Evolutionary conservation across 2,329 filamentous ascomycete genomes (phyloP).

Genomic region (Lasiodiplodia hormozganensis): DNA sequence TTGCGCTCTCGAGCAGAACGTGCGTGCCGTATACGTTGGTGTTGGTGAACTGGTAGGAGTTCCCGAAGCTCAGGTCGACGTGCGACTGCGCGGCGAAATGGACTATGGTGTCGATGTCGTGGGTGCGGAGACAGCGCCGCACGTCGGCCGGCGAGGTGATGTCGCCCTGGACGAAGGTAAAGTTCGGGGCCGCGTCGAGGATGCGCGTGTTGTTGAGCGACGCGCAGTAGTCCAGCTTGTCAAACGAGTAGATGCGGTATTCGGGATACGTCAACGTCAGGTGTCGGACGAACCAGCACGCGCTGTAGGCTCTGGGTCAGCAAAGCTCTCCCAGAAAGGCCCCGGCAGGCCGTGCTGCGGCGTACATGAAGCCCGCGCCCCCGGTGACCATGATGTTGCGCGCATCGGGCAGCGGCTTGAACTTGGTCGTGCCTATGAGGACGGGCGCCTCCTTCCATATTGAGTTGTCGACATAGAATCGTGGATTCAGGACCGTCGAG

Average conservation of each 20-base stretch:
- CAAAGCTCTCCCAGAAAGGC: conserved; percentile 10
- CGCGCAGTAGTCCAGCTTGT: conserved; percentile 84
- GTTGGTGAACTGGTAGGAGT: conserved; percentile 80
- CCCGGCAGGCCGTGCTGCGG: conserved; percentile 30
- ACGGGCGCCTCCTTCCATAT: conserved; percentile 76
- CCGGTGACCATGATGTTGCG: conserved; percentile 86
- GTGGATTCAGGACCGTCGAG: conserved; percentile 50
- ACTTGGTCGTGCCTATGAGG: conserved; percentile 72
- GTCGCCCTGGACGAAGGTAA: conserved; percentile 80
- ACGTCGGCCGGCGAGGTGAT: conserved; percentile 75
- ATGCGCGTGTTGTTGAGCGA: conserved; percentile 79
- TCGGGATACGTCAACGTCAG: conserved; percentile 74
- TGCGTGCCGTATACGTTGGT: conserved; percentile 88
- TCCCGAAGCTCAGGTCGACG: conserved; percentile 82
- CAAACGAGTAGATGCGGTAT: conserved; percentile 83
- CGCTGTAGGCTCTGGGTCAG: conserved; percentile 56
- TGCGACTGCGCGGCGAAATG: conserved; percentile 89
- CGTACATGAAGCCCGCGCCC: conserved; percentile 85
- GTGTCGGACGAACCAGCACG: conserved; percentile 83
- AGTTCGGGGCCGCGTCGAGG: conserved; percentile 73
- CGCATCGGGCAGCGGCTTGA: conserved; percentile 71
- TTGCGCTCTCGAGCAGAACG: conserved; percentile 77
- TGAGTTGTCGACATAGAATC: conserved; percentile 60
- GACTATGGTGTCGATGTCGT: conserved; percentile 80
- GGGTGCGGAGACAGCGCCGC: conserved; percentile 71